A percentile compares a stretch with the other conserved stretches of the same genome.
Evolutionary conservation across 1,139 yeast species (phyloP).

Genomic region (Pichiaceae sp.): DNA sequence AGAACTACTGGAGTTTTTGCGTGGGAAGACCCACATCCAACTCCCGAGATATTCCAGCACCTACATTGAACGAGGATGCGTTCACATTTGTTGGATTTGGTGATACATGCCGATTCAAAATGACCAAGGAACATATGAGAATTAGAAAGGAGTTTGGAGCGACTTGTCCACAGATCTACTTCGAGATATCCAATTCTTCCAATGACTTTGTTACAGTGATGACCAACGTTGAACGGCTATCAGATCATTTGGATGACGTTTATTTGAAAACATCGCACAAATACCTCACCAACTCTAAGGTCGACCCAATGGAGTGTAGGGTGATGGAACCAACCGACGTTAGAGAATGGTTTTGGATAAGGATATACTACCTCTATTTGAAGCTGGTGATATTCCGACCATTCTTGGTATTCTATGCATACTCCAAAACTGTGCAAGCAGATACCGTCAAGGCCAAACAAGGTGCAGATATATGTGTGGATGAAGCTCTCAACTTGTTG

Average conservation of each 20-base stretch:
- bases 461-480: constrained; percentile 7
- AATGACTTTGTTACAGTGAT: constrained; percentile 7
- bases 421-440: constrained; percentile 5
- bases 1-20: constrained; percentile 14
- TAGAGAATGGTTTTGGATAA: constrained; percentile 13
- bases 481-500: constrained; percentile 6
- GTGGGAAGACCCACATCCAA: constrained; percentile 10
- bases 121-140: constrained; percentile 11
- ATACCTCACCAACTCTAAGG: neutral
- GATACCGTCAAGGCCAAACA: constrained; percentile 2
- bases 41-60: constrained; percentile 5
- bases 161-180: constrained; percentile 8
- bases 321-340: constrained; percentile 1
- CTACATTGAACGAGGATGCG: constrained; percentile 1
- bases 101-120: constrained; percentile 7
- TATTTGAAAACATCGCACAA: constrained; percentile 3
- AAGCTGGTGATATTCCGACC: constrained; percentile 11
- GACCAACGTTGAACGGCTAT: constrained; percentile 6
- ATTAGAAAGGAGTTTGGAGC: constrained; percentile 8
- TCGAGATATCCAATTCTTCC: constrained; percentile 8
- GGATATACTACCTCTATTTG: constrained; percentile 11
- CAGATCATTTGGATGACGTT: constrained; percentile 7
- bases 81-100: constrained; percentile 8
- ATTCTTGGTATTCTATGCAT: constrained; percentile 12
- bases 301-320: neutral